Evolutionary conservation across 768 basidiomycete genomes (phyloP), one percentile per base, ranked within the genome.

Genomic region (Lyophyllum atratum): DNA sequence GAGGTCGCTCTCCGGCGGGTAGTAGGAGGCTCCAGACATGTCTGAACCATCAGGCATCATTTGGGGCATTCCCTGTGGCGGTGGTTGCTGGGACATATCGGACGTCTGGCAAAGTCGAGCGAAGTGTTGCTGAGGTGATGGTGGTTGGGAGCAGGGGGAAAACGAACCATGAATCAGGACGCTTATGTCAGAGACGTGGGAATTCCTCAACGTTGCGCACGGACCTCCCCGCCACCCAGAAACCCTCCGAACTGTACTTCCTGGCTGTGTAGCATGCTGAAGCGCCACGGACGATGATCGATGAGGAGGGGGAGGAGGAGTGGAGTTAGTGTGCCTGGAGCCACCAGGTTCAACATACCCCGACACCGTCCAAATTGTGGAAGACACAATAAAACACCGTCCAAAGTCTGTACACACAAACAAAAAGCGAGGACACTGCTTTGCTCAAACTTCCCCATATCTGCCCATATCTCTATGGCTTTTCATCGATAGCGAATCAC

Each of bases 331-430:
- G 77, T 80, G 72, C 74, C 79, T 78, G 70, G 64, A 68, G 76
- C 75, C 74, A 76, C 76, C 73, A 74, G 71, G 76, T 79, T 78
- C 83, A 85, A 82, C 82, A 83, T 76, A 76, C 77, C 74, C 75
- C 77, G 78, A 84, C 82, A 83, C 70, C 74, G 81, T 81, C 80
- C 87, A 89, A 88, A 89, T 83, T 76, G 74, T 81, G 71, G 76
- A 86, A 80, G 85, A 86, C 85, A 85, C 75, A 76, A 79, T 84
- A 86, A 87, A 86, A 88, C 86, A 89, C 85, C 67, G 73, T 71
- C 69, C 78, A 77, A 76, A 80, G 68, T 64, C 67, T 77, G 77
- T 64, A 70, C 70, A 78, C 73, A 78, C 77, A 79, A 77, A 79
- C 74, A 78, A 76, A 72, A 62, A 46, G n/a, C 55, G 26, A 55